Evolutionary conservation across 768 basidiomycete species (phyloP), one percentile per base, ranked within the genome.

Genomic region (Macrolepiota dolichaula): DNA sequence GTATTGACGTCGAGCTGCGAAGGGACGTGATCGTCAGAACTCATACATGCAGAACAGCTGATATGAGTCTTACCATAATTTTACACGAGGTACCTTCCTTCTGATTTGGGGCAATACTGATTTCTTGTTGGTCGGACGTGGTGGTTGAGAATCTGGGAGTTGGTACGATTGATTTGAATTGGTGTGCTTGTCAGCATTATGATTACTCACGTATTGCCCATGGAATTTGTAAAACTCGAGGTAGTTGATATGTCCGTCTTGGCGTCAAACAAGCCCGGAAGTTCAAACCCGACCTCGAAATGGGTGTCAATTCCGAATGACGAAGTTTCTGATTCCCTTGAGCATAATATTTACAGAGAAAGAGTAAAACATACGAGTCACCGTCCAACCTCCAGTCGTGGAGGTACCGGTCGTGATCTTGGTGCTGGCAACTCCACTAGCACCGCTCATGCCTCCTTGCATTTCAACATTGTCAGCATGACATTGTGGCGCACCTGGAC

Each of bases 401-500:
- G 7, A 13, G 9, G 51, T 37, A 4, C 62, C 62, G 0, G 50
- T 24, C 2, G 50, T 32, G n/a, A 51, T 29, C n/a, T 12, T 24
- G 4, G 51, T 42, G 10, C 32, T 32, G 37, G 19, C 19, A 2
- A n/a, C 17, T 5, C 47, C 50, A 24, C 13, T 15, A 1, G 62
- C 44, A 5, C 56, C 56, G 19, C 4, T 17, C 12, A 27, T 32
- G 7, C 19, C 38, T 15, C 55, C 55, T 17, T 53, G 22, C 19
- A 57, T 38, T 24, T 38, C 37, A 19, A 17, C 25, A 9, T 15
- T 42, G 11, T 36, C 27, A 2, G 38, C 47, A 3, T 37, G 38
- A 35, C 60, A 62, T 29, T 55, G 42, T 5, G 60, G 60, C 29
- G 50, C 24, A 22, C 55, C 60, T 62, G 50, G 32, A 12, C 4